A percentile compares a stretch with the other conserved stretches of the same genome.
Evolutionary conservation across 345 rosid species (phyloP).

Genomic region (Cardamine occulta): DNA sequence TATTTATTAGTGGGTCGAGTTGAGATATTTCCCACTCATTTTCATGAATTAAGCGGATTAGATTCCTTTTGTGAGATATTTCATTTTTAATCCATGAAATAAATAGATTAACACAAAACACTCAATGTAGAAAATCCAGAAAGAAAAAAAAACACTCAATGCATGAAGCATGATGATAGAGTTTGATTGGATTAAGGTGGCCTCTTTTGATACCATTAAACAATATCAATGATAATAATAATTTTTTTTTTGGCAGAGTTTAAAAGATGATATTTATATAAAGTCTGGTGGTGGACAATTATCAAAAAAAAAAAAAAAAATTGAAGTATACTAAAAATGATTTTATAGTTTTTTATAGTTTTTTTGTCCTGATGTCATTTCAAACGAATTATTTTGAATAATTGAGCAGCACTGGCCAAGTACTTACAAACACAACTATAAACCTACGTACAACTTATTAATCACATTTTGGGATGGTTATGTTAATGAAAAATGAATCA

Average conservation of each 20-base stretch:
- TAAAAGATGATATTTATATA: not conserved
- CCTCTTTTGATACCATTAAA: conserved; percentile 27
- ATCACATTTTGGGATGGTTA: conserved; percentile 18
- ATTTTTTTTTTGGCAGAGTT: not conserved
- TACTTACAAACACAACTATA: not conserved
- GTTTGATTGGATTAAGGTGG: conserved; percentile 29
- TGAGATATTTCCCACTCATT: conserved; percentile 3
- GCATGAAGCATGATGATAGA: conserved; percentile 10
- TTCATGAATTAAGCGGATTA: not conserved
- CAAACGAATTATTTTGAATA: not conserved
- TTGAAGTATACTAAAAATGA: too few relatives aligned
- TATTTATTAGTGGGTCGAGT: not conserved
- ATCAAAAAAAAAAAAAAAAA: not conserved
- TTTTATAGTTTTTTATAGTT: too few relatives aligned
- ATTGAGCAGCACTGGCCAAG: not conserved
- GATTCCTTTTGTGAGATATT: not conserved
- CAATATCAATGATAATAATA: conserved; percentile 22
- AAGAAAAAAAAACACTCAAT: not conserved
- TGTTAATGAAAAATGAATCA: conserved; percentile 34
- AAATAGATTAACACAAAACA: conserved; percentile 3
- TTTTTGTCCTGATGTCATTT: not conserved
- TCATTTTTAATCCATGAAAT: not conserved
- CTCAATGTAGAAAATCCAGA: not conserved
- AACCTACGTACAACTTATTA: not conserved
- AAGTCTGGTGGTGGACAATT: not conserved